phyloP scores from a whole-genome alignment of 148 eudicot species.

The Arbutus unedo region DNA sequence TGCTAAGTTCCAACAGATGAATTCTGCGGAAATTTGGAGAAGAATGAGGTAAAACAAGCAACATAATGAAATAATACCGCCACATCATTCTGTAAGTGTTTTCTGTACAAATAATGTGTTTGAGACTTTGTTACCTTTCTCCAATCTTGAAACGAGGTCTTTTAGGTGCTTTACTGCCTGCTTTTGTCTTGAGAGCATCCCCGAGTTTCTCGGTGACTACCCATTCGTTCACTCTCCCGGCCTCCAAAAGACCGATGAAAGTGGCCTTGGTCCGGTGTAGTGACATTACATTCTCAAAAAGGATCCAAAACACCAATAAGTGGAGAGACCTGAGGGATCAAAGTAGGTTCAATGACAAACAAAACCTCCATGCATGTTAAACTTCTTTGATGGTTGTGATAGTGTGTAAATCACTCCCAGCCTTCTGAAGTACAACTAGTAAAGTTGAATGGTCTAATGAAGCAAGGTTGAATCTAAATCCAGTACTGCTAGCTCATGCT shows the following conservation, averaged over 20 bases:
- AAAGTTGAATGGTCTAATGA: not conserved
- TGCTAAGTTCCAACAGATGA: conserved; percentile 32
- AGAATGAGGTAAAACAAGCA: not conserved
- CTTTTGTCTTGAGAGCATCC: conserved; percentile 34
- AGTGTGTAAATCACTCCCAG: not conserved
- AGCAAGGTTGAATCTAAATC: not conserved
- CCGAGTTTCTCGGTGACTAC: conserved; percentile 48
- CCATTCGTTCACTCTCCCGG: conserved; percentile 43
- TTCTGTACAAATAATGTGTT: not conserved
- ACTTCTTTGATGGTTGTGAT: not conserved
- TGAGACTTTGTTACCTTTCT: conserved; percentile 26
- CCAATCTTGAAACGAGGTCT: conserved; percentile 29
- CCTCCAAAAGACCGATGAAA: conserved; percentile 42
- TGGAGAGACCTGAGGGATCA: conserved; percentile 33
- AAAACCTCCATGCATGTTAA: not conserved
- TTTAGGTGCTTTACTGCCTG: conserved; percentile 24
- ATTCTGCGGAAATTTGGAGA: conserved; percentile 20
- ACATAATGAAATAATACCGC: not conserved
- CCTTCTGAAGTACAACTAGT: not conserved
- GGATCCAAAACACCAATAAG: conserved; percentile 39
- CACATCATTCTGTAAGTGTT: not conserved
- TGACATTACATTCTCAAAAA: conserved; percentile 47
- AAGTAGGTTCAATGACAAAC: not conserved
- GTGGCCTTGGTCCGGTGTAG: conserved; percentile 48
- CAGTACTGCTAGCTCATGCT: not conserved